phyloP scores from a whole-genome alignment of 306 rosid species.

The Biancaea sappan region DNA sequence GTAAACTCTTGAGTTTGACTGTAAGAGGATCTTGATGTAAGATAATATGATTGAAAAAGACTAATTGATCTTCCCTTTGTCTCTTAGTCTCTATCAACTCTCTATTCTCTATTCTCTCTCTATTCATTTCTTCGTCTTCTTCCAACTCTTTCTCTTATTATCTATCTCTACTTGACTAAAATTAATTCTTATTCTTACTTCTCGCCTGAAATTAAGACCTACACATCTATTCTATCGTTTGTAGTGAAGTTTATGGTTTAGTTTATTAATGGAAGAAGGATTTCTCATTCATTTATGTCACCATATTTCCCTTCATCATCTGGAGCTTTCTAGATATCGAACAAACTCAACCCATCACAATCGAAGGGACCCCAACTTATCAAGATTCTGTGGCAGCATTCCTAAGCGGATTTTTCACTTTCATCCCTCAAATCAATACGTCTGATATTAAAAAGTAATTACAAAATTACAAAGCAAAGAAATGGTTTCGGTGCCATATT shows the following conservation, averaged over 20 bases:
- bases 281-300: neutral
- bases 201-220: too few species aligned
- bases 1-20: too few species aligned
- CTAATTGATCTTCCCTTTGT: too few species aligned
- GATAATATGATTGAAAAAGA: too few species aligned
- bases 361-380: neutral
- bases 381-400: constrained; percentile 27
- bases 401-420: constrained; percentile 3
- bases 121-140: too few species aligned
- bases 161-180: too few species aligned
- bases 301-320: neutral
- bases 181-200: too few species aligned
- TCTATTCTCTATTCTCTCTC: too few species aligned
- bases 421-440: neutral
- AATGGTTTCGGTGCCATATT: neutral
- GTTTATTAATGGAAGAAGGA: neutral
- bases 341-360: neutral
- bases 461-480: neutral
- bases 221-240: neutral
- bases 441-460: neutral
- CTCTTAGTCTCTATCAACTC: too few species aligned
- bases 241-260: constrained; percentile 2
- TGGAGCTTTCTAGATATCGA: neutral
- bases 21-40: too few species aligned
- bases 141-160: too few species aligned